phyloP scores from a whole-genome alignment of 2,329 filamentous ascomycete species.

The Epichloe amarillans region DNA sequence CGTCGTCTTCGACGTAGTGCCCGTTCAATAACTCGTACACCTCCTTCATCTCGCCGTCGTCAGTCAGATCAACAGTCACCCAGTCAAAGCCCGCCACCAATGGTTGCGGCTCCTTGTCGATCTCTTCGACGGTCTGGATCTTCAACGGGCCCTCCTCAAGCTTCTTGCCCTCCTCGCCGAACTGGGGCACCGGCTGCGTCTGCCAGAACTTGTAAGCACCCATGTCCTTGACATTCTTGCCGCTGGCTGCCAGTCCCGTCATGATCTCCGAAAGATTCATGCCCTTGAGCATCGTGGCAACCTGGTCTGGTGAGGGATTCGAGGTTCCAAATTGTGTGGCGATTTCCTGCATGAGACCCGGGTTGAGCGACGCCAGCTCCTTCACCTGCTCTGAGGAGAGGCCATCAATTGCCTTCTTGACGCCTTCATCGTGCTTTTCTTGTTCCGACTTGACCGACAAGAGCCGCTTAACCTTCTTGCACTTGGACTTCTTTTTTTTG shows the following conservation, averaged over 20 bases:
- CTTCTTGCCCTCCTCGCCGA: constrained; percentile 45
- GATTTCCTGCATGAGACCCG: constrained; percentile 52
- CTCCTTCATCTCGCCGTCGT: constrained; percentile 70
- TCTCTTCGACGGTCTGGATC: constrained; percentile 62
- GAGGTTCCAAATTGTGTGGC: constrained; percentile 22
- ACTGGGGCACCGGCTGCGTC: constrained; percentile 87
- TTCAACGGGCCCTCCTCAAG: constrained; percentile 74
- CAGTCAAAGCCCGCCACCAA: constrained; percentile 83
- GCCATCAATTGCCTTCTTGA: constrained; percentile 38
- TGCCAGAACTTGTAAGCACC: constrained; percentile 97
- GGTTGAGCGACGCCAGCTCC: constrained; percentile 59
- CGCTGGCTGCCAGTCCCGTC: constrained; percentile 60
- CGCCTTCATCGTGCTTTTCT: constrained; percentile 20
- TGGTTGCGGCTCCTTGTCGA: constrained; percentile 62
- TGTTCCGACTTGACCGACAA: constrained; percentile 23
- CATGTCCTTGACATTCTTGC: constrained; percentile 93
- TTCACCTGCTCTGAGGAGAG: constrained; percentile 44
- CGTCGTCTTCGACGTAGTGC: constrained; percentile 95
- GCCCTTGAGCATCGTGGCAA: constrained; percentile 43
- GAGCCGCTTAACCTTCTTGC: constrained; percentile 43
- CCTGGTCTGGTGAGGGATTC: constrained; percentile 25
- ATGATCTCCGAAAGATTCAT: constrained; percentile 59
- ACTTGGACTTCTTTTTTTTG: constrained; percentile 48
- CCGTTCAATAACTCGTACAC: constrained; percentile 83
- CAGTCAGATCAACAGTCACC: constrained; percentile 76